Evolutionary conservation across 2,329 filamentous ascomycete species (phyloP).

Genomic region (Penicillium concentricum): DNA sequence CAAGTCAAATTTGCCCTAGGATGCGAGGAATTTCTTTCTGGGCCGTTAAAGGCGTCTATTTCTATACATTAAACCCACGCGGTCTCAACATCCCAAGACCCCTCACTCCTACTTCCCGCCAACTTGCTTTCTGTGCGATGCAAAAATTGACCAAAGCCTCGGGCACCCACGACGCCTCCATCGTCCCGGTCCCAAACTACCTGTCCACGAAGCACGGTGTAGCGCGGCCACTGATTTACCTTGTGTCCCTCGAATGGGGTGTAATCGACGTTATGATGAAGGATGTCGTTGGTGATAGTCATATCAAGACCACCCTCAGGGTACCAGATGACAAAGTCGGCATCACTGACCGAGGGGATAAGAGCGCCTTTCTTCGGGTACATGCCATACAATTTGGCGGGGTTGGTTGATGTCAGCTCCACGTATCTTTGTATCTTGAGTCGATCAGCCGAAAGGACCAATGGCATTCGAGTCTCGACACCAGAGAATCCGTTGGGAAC

Average conservation of each 20-base stretch:
- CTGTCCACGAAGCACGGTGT: conserved; percentile 34
- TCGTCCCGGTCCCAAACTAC: conserved; percentile 25
- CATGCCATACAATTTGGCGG: conserved; percentile 47
- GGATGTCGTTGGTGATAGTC: conserved; percentile 34
- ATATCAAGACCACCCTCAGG: conserved; percentile 20
- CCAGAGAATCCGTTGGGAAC: conserved; percentile 48
- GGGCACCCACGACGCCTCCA: not conserved
- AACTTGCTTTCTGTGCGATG: not conserved
- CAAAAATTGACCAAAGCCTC: not conserved
- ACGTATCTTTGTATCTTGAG: conserved; percentile 24
- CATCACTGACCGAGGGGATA: conserved; percentile 42
- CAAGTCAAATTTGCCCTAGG: no score
- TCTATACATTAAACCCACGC: not conserved
- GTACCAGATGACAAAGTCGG: conserved; percentile 43
- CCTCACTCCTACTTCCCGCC: not conserved
- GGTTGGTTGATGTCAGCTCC: conserved; percentile 45
- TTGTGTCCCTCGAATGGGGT: conserved; percentile 37
- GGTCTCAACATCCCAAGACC: not conserved
- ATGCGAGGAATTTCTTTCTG: no score
- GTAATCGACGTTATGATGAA: conserved; percentile 38
- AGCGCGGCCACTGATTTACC: conserved; percentile 38
- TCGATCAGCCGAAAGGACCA: conserved; percentile 35
- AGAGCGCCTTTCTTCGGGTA: conserved; percentile 42
- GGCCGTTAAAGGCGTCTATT: not conserved
- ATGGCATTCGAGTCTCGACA: conserved; percentile 43